phyloP scores from a whole-genome alignment of 306 rosid genomes.

The Cucumis cinereus region DNA sequence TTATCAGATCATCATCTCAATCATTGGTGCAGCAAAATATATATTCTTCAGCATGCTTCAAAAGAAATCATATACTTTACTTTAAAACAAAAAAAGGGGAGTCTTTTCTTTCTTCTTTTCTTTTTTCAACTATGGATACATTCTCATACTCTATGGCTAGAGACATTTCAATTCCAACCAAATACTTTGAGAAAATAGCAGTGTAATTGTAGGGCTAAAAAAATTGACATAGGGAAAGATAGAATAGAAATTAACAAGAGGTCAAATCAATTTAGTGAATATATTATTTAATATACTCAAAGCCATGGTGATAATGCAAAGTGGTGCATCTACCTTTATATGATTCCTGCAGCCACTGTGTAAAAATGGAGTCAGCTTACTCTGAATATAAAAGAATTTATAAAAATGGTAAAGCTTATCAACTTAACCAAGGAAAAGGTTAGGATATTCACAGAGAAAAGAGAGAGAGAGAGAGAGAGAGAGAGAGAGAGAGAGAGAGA shows the following conservation, averaged over 20 bases:
- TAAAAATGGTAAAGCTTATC: slow-evolving; percentile 8
- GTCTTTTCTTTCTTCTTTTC: no score
- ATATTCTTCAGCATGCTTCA: slow-evolving; percentile 6
- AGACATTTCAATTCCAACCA: not conserved
- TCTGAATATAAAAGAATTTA: not conserved
- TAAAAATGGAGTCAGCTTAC: slow-evolving; percentile 10
- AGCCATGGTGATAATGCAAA: slow-evolving; percentile 2
- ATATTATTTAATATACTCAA: not conserved
- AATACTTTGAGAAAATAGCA: not conserved
- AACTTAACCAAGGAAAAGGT: slow-evolving; percentile 24
- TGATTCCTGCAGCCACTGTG: slow-evolving; percentile 13
- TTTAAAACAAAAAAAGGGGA: not conserved
- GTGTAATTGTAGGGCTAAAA: not conserved
- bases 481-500: slow-evolving; percentile 15
- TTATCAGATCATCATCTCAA: slow-evolving; percentile 1
- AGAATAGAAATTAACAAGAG: not conserved
- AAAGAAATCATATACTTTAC: not conserved
- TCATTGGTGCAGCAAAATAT: not conserved
- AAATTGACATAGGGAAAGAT: not conserved
- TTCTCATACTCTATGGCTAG: not conserved
- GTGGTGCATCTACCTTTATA: slow-evolving; percentile 11
- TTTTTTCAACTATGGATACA: not conserved
- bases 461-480: slow-evolving; percentile 14
- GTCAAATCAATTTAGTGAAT: not conserved
- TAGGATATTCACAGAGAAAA: slow-evolving; percentile 27